Evolutionary conservation across 768 basidiomycete species (phyloP).

Genomic region (Trametes maxima): DNA sequence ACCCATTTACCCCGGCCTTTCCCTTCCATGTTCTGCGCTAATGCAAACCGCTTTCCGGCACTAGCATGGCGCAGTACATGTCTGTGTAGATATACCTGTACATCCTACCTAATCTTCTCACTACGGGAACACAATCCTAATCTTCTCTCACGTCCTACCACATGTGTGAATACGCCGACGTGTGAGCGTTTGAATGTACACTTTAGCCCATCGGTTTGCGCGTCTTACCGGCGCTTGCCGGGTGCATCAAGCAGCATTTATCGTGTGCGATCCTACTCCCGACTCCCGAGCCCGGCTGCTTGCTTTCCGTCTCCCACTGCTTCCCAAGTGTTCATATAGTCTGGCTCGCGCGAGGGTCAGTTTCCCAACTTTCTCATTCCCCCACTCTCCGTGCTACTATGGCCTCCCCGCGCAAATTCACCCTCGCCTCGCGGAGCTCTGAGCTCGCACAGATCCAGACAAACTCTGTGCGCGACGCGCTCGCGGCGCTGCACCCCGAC

Average conservation of each 20-base stretch:
- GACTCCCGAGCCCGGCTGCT: background rate
- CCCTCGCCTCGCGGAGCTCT: conserved; percentile 83
- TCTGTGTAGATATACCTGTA: conserved; percentile 51
- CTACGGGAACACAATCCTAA: background rate
- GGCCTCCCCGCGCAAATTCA: conserved; percentile 49
- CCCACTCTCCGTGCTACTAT: background rate
- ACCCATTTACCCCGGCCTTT: conserved; percentile 33
- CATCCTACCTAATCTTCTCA: conserved; percentile 10
- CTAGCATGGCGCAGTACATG: conserved; percentile 83
- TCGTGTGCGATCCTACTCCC: background rate
- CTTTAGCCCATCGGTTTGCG: background rate
- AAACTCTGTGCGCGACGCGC: conserved; percentile 68
- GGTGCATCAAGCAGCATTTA: background rate
- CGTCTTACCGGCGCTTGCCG: conserved; percentile 11
- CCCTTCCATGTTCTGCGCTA: conserved; percentile 8
- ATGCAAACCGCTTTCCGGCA: conserved; percentile 12
- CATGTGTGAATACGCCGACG: conserved; percentile 1
- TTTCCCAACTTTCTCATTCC: background rate
- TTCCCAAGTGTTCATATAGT: background rate
- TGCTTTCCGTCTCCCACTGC: background rate
- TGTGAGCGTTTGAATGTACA: background rate
- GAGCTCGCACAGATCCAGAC: conserved; percentile 92
- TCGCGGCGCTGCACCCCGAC: conserved; percentile 58
- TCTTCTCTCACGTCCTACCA: conserved; percentile 4
- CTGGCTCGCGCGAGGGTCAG: no score